A percentile compares a stretch with the other conserved stretches of the same genome.
Conservation (phyloP, 2,329 filamentous ascomycete genomes). For the Ascochyta fabae region DNA sequence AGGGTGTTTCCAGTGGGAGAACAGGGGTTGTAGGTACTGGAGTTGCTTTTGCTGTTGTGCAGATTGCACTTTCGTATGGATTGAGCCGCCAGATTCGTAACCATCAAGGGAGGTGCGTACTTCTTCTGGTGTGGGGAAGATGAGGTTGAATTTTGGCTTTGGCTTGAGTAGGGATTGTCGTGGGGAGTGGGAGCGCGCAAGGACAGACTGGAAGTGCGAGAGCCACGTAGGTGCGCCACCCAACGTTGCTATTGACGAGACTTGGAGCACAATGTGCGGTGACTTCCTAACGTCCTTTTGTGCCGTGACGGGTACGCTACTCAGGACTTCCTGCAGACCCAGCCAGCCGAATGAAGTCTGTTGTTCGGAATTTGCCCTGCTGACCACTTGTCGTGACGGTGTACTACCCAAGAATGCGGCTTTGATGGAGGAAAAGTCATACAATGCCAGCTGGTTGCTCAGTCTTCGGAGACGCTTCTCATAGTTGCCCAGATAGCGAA, state of each 20-base stretch:
- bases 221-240: conserved; percentile 76
- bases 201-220: conserved; percentile 57
- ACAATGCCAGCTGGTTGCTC: conserved; percentile 61
- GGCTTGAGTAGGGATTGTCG: conserved; percentile 36
- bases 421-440: conserved; percentile 73
- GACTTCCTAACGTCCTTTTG: conserved; percentile 37
- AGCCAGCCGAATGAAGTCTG: conserved; percentile 78
- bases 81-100: conserved; percentile 77
- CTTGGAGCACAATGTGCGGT: conserved; percentile 62
- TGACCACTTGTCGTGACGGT: conserved; percentile 68
- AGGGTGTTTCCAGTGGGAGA: conserved; percentile 74
- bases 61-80: conserved; percentile 80
- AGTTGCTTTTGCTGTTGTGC: conserved; percentile 75
- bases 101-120: conserved; percentile 79
- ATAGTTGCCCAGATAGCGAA: conserved; percentile 76
- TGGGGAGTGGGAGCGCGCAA: conserved; percentile 18
- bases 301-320: conserved; percentile 51
- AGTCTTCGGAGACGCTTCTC: conserved; percentile 64
- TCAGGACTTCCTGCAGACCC: conserved; percentile 67
- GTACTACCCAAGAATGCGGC: conserved; percentile 80
- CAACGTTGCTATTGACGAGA: conserved; percentile 84
- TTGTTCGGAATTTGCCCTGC: conserved; percentile 50
- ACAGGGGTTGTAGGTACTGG: conserved; percentile 70
- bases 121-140: conserved; percentile 83
- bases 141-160: conserved; percentile 67